Conservation (phyloP, 1,284 basidiomycete genomes). For the Cryptococcus sp. region DNA sequence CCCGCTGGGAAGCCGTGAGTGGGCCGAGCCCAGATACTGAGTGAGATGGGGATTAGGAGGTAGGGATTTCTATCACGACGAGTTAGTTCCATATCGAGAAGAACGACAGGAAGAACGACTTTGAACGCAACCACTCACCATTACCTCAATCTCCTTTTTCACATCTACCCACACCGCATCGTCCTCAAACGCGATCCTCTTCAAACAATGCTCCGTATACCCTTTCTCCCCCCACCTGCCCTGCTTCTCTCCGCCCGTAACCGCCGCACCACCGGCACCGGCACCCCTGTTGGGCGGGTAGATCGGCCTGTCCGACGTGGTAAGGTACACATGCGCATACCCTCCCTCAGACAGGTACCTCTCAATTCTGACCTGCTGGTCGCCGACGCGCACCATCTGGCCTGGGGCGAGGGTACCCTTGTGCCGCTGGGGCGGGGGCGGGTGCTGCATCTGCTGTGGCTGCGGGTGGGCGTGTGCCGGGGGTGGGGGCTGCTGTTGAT, state of each 20-base stretch:
- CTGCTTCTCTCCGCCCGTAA: constrained; percentile 15
- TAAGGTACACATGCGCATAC: constrained; percentile 97
- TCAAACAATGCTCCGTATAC: constrained; percentile 87
- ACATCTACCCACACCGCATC: constrained; percentile 89
- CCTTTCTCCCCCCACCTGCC: constrained; percentile 56
- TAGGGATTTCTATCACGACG: constrained; percentile 30
- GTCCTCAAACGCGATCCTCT: constrained; percentile 90
- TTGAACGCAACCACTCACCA: constrained; percentile 62
- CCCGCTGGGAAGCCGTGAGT: constrained; percentile 74
- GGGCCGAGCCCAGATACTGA: constrained; percentile 59
- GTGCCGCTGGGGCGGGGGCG: constrained; percentile 28
- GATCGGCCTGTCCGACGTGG: constrained; percentile 77
- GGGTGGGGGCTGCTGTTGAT: constrained; percentile 7
- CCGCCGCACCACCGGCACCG: no score
- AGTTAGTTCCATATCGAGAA: not conserved
- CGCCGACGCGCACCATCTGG: constrained; percentile 85
- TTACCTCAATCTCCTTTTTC: constrained; percentile 96
- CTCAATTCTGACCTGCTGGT: constrained; percentile 79
- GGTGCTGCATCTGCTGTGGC: constrained; percentile 16
- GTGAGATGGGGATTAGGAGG: constrained; percentile 38
- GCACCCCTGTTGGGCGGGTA: constrained; percentile 50
- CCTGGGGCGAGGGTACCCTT: constrained; percentile 59
- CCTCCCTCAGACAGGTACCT: constrained; percentile 95
- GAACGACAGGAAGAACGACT: not conserved
- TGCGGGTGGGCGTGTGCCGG: constrained; percentile 10